Evolutionary conservation across 2,329 filamentous ascomycete species (phyloP), one percentile per base, ranked within the genome.

Genomic region (Cadophora luteo-olivacea): DNA sequence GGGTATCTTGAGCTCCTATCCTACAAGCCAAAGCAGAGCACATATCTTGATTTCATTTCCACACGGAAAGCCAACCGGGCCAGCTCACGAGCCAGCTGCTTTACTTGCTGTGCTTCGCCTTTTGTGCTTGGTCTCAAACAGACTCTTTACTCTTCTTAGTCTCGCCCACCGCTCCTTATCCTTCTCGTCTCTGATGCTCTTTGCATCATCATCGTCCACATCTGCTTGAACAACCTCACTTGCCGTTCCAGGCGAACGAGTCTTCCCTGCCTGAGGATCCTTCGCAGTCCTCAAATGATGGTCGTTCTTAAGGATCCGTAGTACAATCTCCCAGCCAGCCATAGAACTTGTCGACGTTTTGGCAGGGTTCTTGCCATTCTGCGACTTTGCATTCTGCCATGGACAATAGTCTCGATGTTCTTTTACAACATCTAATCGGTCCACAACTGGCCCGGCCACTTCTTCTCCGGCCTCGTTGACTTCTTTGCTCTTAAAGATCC

Each of bases 341-440:
- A 77, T 60, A n/a, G 70, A 52, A 24, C 69, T 69, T 45, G 79
- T 72, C 78, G 78, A 58, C 76, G 80, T 1, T 75, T 75, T 55
- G 0, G 65, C 74, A 57, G 75, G 78, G 70, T 64, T 75, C 67
- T 67, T 77, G 70, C 77, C 82, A 66, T 85, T 88, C 77, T 94
- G 92, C 0, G 87, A 85, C 12, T 81, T 75, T 3, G 87, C 79
- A 73, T 89, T 92, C 68, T 90, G 85, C 92, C 92, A 96, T 0
- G 92, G 92, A 73, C 92, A 96, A 76, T 94, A 96, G 75, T 93
- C 92, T 70, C 93, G 88, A 78, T 96, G 92, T 78, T 94, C 91
- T 5, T 85, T 84, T 1, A 90, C 80, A 4, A 89, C 88, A 75
- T 95, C 89, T 1, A 96, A 84, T 66, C 87, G 83, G 72, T 87